Evolutionary conservation across 306 rosid genomes (phyloP).

Genomic region (Fagus crenata): DNA sequence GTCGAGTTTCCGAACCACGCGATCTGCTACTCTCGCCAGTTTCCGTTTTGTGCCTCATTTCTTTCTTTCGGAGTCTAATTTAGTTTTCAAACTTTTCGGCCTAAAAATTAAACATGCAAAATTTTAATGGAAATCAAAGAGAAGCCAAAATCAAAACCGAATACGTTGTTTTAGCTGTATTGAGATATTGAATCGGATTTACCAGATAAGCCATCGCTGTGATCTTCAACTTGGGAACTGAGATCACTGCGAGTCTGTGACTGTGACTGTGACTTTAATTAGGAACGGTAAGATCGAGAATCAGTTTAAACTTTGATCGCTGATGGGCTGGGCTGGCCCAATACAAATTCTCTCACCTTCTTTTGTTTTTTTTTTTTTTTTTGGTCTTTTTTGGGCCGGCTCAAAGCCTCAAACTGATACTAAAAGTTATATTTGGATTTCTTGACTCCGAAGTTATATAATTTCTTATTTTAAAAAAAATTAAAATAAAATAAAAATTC

Average conservation of each 20-base stretch:
- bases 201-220: neutral
- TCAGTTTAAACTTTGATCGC: neutral
- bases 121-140: too few species aligned
- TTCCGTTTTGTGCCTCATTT: slow-evolving; percentile 12
- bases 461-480: too few species aligned
- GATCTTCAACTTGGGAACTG: neutral
- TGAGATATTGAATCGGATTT: neutral
- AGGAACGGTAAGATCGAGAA: neutral
- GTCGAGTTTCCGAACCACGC: slow-evolving; percentile 25
- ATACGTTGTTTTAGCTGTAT: too few species aligned
- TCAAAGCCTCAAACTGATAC: too few species aligned
- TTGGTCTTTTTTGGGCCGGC: too few species aligned
- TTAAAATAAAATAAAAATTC: too few species aligned
- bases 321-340: neutral
- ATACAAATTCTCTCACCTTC: neutral
- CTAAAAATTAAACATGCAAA: neutral
- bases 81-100: neutral
- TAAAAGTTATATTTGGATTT: too few species aligned
- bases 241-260: neutral
- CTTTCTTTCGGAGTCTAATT: neutral
- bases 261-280: neutral
- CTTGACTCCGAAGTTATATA: too few species aligned
- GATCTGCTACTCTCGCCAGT: slow-evolving; percentile 7
- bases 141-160: too few species aligned
- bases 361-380: too few species aligned